Base-by-base conservation (phyloP, 805 yeast species). In the Saturnispora besseyi region DNA sequence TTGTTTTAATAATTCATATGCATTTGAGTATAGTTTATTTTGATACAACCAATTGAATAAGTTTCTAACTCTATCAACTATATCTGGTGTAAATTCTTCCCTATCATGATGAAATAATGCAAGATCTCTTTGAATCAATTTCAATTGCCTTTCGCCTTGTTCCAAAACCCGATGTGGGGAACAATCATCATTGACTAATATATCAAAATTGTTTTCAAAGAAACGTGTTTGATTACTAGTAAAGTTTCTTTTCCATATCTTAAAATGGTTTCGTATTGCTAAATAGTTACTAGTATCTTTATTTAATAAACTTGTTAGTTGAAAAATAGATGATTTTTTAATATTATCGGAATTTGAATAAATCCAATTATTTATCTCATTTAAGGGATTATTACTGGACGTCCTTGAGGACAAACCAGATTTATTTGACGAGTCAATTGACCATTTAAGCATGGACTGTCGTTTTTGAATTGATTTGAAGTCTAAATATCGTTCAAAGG, bases 361-460 rank as follows among this genome's bases (percentile, higher is more conserved):
- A 7, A 29, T 30, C 45, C 45, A 42, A 31, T 21, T 42, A 5
- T 29, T 13, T 5, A 15, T 12, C 5, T 44, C 38, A 8, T 28
- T 18, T 12, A 3, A n/a, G 3, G 24, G 8, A 22, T 18, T 10
- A 18, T 33, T 18, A 28, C 22, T 30, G 29, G 18, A 13, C 30
- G 36, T 26, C 22, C 34, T 41, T 3, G 43, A 12, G 9, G 40
- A 45, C 11, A 38, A 7, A 12, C 30, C 18, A 38, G 45, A 30
- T 4, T n/a, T 9, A 24, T 41, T 41, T 8, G 50, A 47, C 7
- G 44, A n/a, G 2, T 57, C 61, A 40, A 59, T 37, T 44, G 61
- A 62, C 66, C 65, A 62, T 42, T 45, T 53, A 12, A 62, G 52
- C 55, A 62, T 61, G 37, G 54, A 48, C 29, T 62, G 64, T 48